Evolutionary conservation across 75 land plant species (phyloP).

Genomic region (Pinus albicaulis): DNA sequence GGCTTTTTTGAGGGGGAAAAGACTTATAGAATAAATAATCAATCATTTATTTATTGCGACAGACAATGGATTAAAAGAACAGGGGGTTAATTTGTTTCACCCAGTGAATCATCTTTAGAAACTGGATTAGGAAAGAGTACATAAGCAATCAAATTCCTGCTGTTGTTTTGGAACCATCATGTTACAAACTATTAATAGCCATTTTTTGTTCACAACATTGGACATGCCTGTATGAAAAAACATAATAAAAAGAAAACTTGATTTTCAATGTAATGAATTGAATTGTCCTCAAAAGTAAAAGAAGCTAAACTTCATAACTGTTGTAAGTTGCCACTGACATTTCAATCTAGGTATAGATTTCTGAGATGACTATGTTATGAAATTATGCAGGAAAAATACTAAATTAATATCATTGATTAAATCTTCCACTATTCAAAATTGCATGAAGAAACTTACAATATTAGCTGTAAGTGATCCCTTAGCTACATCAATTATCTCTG

Average conservation of each 20-base stretch:
- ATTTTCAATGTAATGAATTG: too few relatives aligned
- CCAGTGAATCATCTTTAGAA: not conserved
- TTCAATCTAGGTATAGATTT: not conserved
- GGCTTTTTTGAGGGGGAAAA: too few relatives aligned
- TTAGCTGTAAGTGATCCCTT: constrained; percentile 36
- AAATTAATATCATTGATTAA: not conserved
- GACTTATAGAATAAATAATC: too few relatives aligned
- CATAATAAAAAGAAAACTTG: too few relatives aligned
- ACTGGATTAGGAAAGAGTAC: not conserved
- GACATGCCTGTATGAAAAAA: not conserved
- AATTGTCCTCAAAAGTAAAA: not conserved
- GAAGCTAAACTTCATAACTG: not conserved
- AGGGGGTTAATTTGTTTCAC: not conserved
- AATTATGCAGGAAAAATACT: not conserved
- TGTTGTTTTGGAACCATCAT: not conserved
- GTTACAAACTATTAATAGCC: not conserved
- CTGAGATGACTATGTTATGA: not conserved
- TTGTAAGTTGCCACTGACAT: not conserved
- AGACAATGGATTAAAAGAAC: not conserved
- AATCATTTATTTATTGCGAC: not conserved
- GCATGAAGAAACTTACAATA: constrained; percentile 47
- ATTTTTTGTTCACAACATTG: not conserved
- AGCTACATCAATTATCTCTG: constrained; percentile 39
- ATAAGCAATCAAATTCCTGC: not conserved
- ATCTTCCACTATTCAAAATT: not conserved